Evolutionary conservation across 2,329 filamentous ascomycete species (phyloP).

Genomic region (Colletotrichum gloeosporioides): DNA sequence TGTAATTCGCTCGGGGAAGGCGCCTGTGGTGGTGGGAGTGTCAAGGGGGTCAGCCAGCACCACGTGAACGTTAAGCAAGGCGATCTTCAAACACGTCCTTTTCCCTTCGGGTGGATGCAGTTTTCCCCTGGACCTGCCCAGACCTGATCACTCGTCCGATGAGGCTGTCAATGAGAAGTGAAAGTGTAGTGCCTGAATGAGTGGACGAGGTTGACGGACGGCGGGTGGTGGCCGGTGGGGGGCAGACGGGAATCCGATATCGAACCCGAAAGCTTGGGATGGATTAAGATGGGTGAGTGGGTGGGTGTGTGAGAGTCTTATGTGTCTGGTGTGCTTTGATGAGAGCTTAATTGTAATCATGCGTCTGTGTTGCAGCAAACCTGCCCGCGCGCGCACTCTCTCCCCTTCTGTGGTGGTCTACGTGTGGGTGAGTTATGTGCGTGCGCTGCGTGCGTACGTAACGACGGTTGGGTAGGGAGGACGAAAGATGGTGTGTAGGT

Average conservation of each 20-base stretch:
- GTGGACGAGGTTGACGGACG: background rate
- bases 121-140: background rate
- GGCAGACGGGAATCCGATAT: conserved; percentile 1
- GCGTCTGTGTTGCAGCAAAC: background rate
- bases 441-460: background rate
- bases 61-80: background rate
- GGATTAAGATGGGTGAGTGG: background rate
- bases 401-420: background rate
- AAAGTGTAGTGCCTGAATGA: background rate
- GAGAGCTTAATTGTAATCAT: background rate
- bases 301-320: background rate
- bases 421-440: background rate
- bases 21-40: background rate
- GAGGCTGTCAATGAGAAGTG: background rate
- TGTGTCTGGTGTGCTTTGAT: background rate
- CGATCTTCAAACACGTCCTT: background rate
- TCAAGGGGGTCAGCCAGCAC: background rate
- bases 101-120: background rate
- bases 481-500: background rate
- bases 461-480: background rate
- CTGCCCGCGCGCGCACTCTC: background rate
- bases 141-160: background rate
- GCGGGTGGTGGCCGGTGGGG: background rate
- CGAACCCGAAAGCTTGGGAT: conserved; percentile 10
- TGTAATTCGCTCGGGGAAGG: background rate